Evolutionary conservation across 345 rosid species (phyloP).

Genomic region (Camelina hispida): DNA sequence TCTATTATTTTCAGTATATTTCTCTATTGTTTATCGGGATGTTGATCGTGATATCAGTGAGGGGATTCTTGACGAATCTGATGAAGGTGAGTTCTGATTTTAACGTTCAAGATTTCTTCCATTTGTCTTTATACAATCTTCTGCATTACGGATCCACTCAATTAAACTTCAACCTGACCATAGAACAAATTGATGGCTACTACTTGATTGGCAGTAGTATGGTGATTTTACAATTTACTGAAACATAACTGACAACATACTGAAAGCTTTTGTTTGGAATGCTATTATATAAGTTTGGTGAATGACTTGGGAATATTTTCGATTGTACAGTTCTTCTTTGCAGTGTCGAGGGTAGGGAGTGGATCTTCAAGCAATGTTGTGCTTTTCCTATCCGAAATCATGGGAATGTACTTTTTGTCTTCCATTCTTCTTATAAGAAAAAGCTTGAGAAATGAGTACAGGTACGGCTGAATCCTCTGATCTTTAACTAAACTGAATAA

Average conservation of each 20-base stretch:
- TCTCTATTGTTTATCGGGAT: constrained; percentile 94
- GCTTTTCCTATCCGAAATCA: constrained; percentile 91
- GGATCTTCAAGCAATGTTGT: constrained; percentile 99
- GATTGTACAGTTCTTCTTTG: constrained; percentile 89
- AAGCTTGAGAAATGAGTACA: constrained; percentile 93
- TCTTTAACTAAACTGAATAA: not conserved
- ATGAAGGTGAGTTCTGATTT: constrained; percentile 74
- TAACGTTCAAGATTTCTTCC: constrained; percentile 1
- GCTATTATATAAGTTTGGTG: constrained; percentile 24
- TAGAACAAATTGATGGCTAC: not conserved
- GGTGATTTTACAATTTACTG: not conserved
- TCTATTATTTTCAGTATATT: constrained; percentile 71
- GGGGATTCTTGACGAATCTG: constrained; percentile 90
- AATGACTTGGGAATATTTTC: constrained; percentile 15
- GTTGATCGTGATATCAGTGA: constrained; percentile 90
- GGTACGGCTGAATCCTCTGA: constrained; percentile 47
- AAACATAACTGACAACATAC: constrained; percentile 9
- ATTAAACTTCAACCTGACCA: not conserved
- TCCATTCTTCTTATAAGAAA: constrained; percentile 95
- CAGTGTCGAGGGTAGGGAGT: constrained; percentile 97
- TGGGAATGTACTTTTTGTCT: constrained; percentile 98
- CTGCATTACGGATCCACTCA: not conserved
- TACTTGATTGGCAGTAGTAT: constrained; percentile 18
- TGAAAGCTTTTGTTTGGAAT: constrained; percentile 31
- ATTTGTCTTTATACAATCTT: constrained; percentile 9